Evolutionary conservation across 805 yeast genomes (phyloP), one percentile per base, ranked within the genome.

Genomic region (Cyberlindnera amylophila): DNA sequence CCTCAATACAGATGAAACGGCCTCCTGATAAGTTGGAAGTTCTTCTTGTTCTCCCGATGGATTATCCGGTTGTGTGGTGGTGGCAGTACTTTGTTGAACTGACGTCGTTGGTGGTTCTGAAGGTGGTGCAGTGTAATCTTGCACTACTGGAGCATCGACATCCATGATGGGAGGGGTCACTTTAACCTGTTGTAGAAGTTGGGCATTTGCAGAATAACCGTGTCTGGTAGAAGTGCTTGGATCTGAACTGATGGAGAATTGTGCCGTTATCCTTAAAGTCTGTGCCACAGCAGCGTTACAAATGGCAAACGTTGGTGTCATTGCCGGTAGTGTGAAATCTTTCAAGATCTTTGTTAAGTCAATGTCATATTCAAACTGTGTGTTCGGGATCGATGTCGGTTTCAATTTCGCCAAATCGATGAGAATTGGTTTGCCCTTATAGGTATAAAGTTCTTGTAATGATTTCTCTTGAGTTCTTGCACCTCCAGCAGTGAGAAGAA

Each of bases 21-120:
- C 44, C 21, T 44, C 44, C 17, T 44, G 37, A 17, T 44, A 44
- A 9, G 44, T 18, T 8, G 47, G 47, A n/a, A 43, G 32, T 11
- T 32, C 41, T 11, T 39, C 47, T n/a, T 15, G 28, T 18, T 32
- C 15, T 9, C 14, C 13, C 15, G 34, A 15, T 9, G 10, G 10
- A 11, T 23, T 23, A 8, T 8, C 6, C 9, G 34, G 6, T 15
- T 32, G 34, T 10, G 6, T 19, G 8, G 23, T 16, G n/a, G n/a
- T n/a, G n/a, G n/a, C n/a, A 11, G 13, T 7, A 11, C 27, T 23
- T 23, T 23, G 19, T 15, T 14, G 12, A 18, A 15, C 18, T 8
- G 21, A 26, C 14, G 17, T 23, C 10, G 15, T 12, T 13, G 32
- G 30, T 11, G 6, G 26, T 10, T 19, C 12, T 13, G 39, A 19